A percentile compares a stretch with the other conserved stretches of the same genome.
Conservation (phyloP, 108 stramenopile species). For the Nannochloropsis gaditana region DNA sequence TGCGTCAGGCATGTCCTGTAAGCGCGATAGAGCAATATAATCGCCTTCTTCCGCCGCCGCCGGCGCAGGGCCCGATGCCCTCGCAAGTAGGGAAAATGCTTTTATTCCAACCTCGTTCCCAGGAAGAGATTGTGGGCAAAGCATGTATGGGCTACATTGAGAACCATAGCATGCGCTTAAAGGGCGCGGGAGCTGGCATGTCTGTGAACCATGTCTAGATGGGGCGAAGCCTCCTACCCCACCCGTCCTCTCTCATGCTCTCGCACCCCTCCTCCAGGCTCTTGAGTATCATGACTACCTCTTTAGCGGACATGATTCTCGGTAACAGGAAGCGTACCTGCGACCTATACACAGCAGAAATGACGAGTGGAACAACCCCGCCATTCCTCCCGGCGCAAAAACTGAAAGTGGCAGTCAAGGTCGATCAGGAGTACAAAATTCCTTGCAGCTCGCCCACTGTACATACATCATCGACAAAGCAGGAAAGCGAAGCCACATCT, state of each 20-base stretch:
- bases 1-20: too few species aligned
- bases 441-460: slow-evolving; percentile 21
- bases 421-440: slow-evolving; percentile 32
- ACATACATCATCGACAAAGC: not conserved
- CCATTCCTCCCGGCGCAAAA: slow-evolving; percentile 31
- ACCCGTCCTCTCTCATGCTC: not conserved
- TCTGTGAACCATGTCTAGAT: too few species aligned
- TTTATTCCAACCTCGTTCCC: too few species aligned
- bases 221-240: not conserved
- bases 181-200: too few species aligned
- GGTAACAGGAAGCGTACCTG: not conserved
- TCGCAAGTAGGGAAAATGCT: too few species aligned
- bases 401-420: slow-evolving; percentile 38
- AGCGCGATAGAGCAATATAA: too few species aligned
- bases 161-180: too few species aligned
- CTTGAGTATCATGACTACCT: not conserved
- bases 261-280: not conserved
- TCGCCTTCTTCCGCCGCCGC: too few species aligned
- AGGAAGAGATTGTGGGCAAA: too few species aligned
- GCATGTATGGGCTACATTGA: too few species aligned
- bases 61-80: too few species aligned
- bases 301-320: not conserved
- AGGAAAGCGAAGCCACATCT: slow-evolving; percentile 17
- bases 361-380: not conserved
- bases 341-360: not conserved